Base-by-base conservation (phyloP, 1,139 yeast genomes). In the Lodderomyces oxycetoniae region DNA sequence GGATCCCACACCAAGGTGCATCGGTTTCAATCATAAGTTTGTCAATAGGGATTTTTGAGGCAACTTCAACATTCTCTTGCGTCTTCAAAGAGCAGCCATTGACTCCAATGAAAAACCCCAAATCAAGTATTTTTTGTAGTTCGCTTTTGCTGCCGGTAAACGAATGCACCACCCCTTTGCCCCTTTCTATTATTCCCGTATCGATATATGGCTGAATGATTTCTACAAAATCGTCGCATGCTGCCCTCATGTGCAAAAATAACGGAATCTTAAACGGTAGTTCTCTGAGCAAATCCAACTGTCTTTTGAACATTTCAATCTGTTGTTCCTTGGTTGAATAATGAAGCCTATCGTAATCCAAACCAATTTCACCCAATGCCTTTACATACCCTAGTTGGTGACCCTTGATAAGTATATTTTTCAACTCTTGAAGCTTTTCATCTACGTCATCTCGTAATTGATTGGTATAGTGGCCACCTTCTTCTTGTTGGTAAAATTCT, bases 1-100 rank as follows among this genome's bases (percentile, higher is more conserved):
- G 69, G 28, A 91, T 77, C 50, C 89, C 97, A 61, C 99, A 91
- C 98, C 98, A 91, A 1, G 99, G 98, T 1, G 97, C 89, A 59
- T 91, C 97, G 0, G 97, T 89, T 55, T 91, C 99, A 15, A 91
- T 72, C 74, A 91, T 61, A 26, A 91, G 57, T 46, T 67, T 70
- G 8, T 79, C 74, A 7, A 77, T 49, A 0, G 98, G 98, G 8
- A 91, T 71, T 24, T 58, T 50, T 28, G 65, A 61, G 1, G 82
- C 87, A 10, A 81, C 89, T 13, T 67, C 66, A 8, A 89, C 57
- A 49, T 85, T 87, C 41, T 83, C 89, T 38, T 75, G 74, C 0
- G 86, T 76, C 50, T 84, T 83, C 42, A 93, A 67, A 3, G 97
- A 88, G 49, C 98, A 91, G 1, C 98, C 98, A 53, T 91, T 91